Evolutionary conservation across 208 protist species (phyloP).

Genomic region (Leishmania tropica): DNA sequence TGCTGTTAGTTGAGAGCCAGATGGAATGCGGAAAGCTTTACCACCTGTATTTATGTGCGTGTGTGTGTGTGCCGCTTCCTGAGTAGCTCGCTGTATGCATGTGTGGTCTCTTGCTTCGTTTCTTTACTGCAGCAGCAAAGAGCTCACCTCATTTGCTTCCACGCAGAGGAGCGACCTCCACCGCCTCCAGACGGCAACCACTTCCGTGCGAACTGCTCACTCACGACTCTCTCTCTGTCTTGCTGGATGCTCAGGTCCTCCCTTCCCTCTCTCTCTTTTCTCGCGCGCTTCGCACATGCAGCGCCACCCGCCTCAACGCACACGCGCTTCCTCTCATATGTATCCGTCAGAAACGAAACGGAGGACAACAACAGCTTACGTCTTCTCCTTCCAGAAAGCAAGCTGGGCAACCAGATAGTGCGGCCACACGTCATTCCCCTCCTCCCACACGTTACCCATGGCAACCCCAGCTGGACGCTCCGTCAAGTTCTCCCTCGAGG

Average conservation of each 20-base stretch:
- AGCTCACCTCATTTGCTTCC: background rate
- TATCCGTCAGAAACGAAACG: background rate
- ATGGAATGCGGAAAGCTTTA: background rate
- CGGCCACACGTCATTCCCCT: background rate
- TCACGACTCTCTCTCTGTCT: too few relatives aligned
- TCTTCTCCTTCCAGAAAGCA: background rate
- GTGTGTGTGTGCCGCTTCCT: background rate
- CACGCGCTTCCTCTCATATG: background rate
- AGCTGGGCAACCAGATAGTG: too few relatives aligned
- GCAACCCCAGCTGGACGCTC: constrained; percentile 8
- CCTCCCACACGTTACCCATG: background rate
- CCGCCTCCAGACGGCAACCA: background rate
- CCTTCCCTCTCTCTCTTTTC: background rate
- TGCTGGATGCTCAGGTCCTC: too few relatives aligned
- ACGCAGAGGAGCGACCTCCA: background rate
- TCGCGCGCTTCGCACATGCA: background rate
- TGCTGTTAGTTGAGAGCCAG: background rate
- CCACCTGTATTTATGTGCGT: background rate
- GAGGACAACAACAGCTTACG: background rate
- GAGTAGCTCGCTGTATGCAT: background rate
- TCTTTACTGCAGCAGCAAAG: constrained; percentile 2
- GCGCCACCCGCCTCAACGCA: background rate
- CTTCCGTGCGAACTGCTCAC: background rate
- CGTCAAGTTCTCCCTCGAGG: constrained; percentile 40
- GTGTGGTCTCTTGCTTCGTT: background rate